Evolutionary conservation across 1,284 basidiomycete species (phyloP).

Genomic region (Cronartium quercuum): DNA sequence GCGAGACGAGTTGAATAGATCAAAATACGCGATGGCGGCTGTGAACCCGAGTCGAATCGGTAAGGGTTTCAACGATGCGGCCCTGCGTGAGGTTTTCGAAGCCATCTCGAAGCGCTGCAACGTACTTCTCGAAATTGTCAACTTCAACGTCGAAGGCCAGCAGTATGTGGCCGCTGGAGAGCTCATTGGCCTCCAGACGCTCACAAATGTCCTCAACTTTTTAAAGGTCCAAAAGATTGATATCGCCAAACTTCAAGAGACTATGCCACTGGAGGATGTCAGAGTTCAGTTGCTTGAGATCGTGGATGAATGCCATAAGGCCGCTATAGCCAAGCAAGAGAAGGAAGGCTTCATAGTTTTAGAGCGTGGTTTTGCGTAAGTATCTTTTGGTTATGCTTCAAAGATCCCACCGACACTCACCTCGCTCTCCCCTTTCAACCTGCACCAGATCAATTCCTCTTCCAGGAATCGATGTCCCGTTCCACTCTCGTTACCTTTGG

Average conservation of each 20-base stretch:
- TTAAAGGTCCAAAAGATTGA: conserved; percentile 96
- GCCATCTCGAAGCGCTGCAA: conserved; percentile 69
- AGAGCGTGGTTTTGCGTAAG: conserved; percentile 75
- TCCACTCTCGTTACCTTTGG: conserved; percentile 98
- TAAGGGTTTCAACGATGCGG: conserved; percentile 80
- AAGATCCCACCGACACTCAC: conserved; percentile 51
- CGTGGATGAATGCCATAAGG: conserved; percentile 71
- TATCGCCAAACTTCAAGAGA: conserved; percentile 79
- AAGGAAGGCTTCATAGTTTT: conserved; percentile 78
- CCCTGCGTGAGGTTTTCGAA: conserved; percentile 87
- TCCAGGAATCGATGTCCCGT: conserved; percentile 96
- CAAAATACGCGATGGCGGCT: conserved; percentile 97
- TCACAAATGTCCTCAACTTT: conserved; percentile 94
- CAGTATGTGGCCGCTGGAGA: conserved; percentile 82
- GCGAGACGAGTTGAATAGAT: conserved; percentile 82
- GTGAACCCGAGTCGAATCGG: conserved; percentile 94
- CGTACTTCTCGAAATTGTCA: conserved; percentile 87
- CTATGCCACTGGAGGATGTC: conserved; percentile 75
- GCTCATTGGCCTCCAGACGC: conserved; percentile 79
- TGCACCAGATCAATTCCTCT: conserved; percentile 65
- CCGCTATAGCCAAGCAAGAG: conserved; percentile 67
- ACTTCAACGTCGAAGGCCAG: conserved; percentile 78
- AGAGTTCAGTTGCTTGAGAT: conserved; percentile 88
- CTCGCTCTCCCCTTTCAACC: too few relatives aligned
- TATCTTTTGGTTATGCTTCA: conserved; percentile 4